These are phyloP conservation scores for Curvularia verruculosa DNA, from an alignment of 2,329 filamentous ascomycete genomes.

Conservation along the genomic window DNA sequence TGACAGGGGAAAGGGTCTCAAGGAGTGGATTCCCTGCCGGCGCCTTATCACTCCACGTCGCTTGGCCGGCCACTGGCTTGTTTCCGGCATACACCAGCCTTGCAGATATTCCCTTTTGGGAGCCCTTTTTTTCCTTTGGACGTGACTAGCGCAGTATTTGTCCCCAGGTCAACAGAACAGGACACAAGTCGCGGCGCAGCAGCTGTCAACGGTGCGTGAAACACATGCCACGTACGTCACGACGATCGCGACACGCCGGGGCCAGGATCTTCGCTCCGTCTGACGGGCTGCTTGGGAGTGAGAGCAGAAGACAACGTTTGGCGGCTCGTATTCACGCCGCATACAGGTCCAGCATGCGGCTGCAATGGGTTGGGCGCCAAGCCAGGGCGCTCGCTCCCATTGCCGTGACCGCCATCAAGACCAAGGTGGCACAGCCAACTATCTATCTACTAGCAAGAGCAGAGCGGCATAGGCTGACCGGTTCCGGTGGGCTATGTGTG, in stretches of 20 bases:
- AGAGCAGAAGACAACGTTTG: neutral
- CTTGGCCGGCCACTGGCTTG: slow-evolving; percentile 10
- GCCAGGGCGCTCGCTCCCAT: neutral
- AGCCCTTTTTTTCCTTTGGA: neutral
- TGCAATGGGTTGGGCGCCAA: neutral
- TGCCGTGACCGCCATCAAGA: slow-evolving; percentile 4
- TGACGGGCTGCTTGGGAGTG: neutral
- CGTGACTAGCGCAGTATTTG: neutral
- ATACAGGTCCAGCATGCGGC: neutral
- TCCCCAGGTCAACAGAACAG: neutral
- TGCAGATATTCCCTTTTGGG: slow-evolving; percentile 6
- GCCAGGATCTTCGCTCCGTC: slow-evolving; percentile 8
- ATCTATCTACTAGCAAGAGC: too few species aligned
- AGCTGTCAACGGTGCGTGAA: slow-evolving; percentile 11
- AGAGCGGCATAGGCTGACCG: slow-evolving; percentile 9
- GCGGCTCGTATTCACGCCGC: neutral
- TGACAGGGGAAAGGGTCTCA: neutral
- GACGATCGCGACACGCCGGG: slow-evolving; percentile 14
- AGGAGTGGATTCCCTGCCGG: slow-evolving; percentile 7
- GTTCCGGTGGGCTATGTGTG: slow-evolving; percentile 8
- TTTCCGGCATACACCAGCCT: slow-evolving; percentile 7
- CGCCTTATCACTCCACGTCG: slow-evolving; percentile 20
- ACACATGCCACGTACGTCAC: slow-evolving; percentile 18
- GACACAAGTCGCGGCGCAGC: neutral
- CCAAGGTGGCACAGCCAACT: neutral